Percentiles rank a stretch among this genome's conserved stretches.
Conservation (phyloP, 2,329 filamentous ascomycete genomes). For the Colletotrichum graminicola region DNA sequence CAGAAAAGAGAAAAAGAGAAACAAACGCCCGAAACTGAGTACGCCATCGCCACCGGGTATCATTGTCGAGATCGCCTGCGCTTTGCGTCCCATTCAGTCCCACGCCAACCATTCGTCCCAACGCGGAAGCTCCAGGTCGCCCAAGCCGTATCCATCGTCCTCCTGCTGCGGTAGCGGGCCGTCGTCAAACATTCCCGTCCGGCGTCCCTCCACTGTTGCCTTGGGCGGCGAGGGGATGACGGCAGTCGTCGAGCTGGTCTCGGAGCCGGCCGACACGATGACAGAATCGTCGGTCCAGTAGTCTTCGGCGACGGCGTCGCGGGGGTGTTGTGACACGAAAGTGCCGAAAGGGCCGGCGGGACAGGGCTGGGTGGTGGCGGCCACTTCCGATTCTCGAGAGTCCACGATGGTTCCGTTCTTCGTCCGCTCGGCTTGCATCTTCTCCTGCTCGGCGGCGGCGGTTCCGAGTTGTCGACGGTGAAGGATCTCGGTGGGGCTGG, state of each 20-base stretch:
- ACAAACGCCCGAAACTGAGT: too few species aligned
- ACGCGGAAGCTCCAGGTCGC: not conserved
- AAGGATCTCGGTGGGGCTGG: conserved; percentile 23
- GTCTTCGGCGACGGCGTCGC: not conserved
- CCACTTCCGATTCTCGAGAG: not conserved
- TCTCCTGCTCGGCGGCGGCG: not conserved
- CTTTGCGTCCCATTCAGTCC: not conserved
- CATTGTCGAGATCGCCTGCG: not conserved
- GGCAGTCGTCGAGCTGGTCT: conserved; percentile 22
- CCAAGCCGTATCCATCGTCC: not conserved
- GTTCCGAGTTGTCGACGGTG: conserved; percentile 23
- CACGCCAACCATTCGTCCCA: not conserved
- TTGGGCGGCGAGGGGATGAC: not conserved
- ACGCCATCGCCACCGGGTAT: conserved; percentile 6
- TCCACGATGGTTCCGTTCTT: not conserved
- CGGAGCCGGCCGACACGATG: not conserved
- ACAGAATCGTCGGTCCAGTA: conserved; percentile 17
- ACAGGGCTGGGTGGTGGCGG: not conserved
- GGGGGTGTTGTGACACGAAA: not conserved
- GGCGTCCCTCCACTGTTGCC: not conserved
- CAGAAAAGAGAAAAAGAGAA: not conserved
- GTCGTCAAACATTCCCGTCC: conserved; percentile 2
- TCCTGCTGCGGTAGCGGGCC: not conserved
- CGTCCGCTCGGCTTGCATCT: not conserved
- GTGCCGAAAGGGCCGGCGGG: not conserved